Evolutionary conservation across 306 rosid species (phyloP), one percentile per base, ranked within the genome.

Genomic region (Gastrolobium villosum): DNA sequence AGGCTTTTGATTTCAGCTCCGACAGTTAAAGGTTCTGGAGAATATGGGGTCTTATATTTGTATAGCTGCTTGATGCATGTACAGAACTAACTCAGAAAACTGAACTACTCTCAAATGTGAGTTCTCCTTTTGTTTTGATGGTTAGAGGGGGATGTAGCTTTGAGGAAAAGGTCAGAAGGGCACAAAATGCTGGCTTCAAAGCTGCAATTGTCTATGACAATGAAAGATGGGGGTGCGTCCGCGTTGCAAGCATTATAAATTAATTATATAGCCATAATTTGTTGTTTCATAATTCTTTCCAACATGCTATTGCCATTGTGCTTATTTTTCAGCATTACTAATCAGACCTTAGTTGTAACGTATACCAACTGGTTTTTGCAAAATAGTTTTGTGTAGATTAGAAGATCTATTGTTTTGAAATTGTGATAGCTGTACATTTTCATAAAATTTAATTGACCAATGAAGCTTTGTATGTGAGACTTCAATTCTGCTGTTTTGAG

Each of bases 61-160:
- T 97, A 31, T 89, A 96, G 85, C 99, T 98, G 10, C 87, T 86
- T 26, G 94, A 96, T 83, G 99, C 97, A 0, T 96, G 99, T 83
- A 79, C 96, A 48, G 76, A 82, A 11, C 75, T 96, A 87, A 89
- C 84, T 52, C 90, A 90, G 81, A 65, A 86, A 76, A 88, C 76
- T 72, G 79, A 72, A 43, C 74, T 37, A 28, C 76, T 82, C 79
- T 67, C 81, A 14, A 91, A 88, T 80, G 61, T 35, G 35, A 90
- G 87, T 83, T 82, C 90, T 26, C 89, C 94, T 34, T 93, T 89
- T 76, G 91, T 85, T 81, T 88, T 96, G 83, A 82, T 89, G 37
- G 61, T 90, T 65, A 89, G 99, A 90, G 99, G 99, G 80, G 96
- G 97, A 60, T 96, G 99, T 61, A 85, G 97, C 86, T 96, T 96